Evolutionary conservation across 2,329 filamentous ascomycete genomes (phyloP), one percentile per base, ranked within the genome.

Genomic region (Alternaria sp.): DNA sequence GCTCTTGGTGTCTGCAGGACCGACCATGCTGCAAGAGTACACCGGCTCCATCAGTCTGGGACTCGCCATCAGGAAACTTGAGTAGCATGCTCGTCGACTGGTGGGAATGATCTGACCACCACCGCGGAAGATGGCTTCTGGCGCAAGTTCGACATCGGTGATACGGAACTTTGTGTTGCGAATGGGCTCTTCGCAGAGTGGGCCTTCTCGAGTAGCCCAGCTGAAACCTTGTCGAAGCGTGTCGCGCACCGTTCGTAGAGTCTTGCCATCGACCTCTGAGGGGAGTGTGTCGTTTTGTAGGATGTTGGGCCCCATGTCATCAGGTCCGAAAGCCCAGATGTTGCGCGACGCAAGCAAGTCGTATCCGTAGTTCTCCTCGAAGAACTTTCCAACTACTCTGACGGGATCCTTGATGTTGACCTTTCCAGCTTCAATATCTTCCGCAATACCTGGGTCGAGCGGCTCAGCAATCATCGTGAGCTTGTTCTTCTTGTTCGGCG

Each of bases 401-500:
- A 96, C 91, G 3, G 96, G 94, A 72, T 98, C 95, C 67, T 91
- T 93, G 82, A 99, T 97, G 74, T 88, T 93, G 72, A 99, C 94
- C 59, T 88, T 90, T 25, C 95, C 94, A 51, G 88, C 89, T 82
- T 99, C 96, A 67, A 99, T 98, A 74, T 99, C 96, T 74, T 92
- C 90, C 6, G 95, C 93, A 66, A 99, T 97, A 15, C 96, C 96
- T 72, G 96, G 92, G 70, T 99, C 96, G 13, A 99, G 84, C 32
- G 96, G 95, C 79, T 99, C 96, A 4, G 96, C 96, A 61, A 98
- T 92, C 93, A 99, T 97, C 36, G 96, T 98, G 74, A 99, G 91
- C 80, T 97, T 97, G 84, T 99, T 99, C 85, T 97, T 97, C 83
- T 99, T 99, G 84, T 99, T 99, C 3, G 96, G 96, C 3, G 96